These are phyloP conservation scores for Mortierella claussenii DNA, from an alignment of 192 early-diverging fungal species.

Conservation along the genomic window DNA sequence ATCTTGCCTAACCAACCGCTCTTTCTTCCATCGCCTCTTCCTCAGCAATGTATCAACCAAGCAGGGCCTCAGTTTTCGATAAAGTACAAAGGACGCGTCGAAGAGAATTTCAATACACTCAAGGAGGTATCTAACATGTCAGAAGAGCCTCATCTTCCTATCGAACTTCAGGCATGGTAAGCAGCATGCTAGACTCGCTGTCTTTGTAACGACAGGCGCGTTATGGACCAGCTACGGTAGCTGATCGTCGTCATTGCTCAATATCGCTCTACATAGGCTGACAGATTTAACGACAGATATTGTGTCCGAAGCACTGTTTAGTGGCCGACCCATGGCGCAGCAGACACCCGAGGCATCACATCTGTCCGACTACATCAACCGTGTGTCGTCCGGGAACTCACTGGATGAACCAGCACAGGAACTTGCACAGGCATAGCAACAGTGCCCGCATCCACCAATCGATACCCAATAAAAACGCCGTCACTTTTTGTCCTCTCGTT, in stretches of 20 bases:
- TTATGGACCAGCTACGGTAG: no score
- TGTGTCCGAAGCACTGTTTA: constrained; percentile 57
- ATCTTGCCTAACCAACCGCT: no score
- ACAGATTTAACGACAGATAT: constrained; percentile 56
- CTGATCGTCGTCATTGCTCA: no score
- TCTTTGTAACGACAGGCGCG: no score
- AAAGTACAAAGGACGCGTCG: constrained; percentile 59
- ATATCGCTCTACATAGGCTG: no score
- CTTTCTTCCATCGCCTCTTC: background rate
- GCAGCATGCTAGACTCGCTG: background rate
- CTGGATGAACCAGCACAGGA: constrained; percentile 3
- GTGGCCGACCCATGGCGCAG: constrained; percentile 47
- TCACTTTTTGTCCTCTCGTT: no score
- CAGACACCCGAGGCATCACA: constrained; percentile 44
- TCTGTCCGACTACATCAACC: constrained; percentile 43
- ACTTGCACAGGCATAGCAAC: background rate
- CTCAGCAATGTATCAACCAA: constrained; percentile 59
- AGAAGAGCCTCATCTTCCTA: constrained; percentile 43
- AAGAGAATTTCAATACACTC: constrained; percentile 55
- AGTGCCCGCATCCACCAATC: no score
- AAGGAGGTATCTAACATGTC: constrained; percentile 48
- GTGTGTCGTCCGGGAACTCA: constrained; percentile 33
- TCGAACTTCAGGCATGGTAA: constrained; percentile 56
- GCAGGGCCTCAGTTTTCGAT: constrained; percentile 51
- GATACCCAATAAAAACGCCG: no score